Evolutionary conservation across 2,329 filamentous ascomycete species (phyloP), one percentile per base, ranked within the genome.

Genomic region (Colletotrichum scovillei): DNA sequence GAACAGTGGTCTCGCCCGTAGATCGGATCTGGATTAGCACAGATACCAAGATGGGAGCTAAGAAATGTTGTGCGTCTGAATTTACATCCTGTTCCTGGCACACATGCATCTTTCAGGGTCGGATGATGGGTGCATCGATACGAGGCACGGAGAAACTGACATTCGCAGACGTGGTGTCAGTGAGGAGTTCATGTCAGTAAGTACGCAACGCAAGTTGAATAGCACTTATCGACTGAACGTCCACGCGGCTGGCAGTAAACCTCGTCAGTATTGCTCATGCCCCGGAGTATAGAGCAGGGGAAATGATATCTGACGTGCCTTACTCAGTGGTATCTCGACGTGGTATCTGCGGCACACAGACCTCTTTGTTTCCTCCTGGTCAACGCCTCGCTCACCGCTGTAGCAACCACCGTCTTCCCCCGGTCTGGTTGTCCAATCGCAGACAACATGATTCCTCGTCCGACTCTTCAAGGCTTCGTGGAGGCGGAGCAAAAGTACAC

Each of bases 321-420:
- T 35, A 35, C 32, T 35, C 32, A 6, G 26, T 26, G n/a, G 26
- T 8, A 11, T 7, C n/a, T 60, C 28, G 5, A 35, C 22, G 60
- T 53, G 8, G 26, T 42, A 19, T 24, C 11, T 55, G 30, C 58
- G 32, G n/a, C 59, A 64, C 66, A 69, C 70, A 49, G 70, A 60
- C 67, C 59, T 60, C 66, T 56, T 65, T 62, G 70, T 56, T 65
- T 70, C 12, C 60, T 62, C 59, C 19, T 67, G 59, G 60, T 46
- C 55, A 60, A 52, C 60, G 70, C 60, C 67, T 57, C 67, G 16
- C 19, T 26, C 14, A 32, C 46, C 52, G 16, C 38, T 28, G 26
- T 46, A 9, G 60, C 3, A 65, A 32, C 60, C 67, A 56, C 46
- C 55, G 3, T 49, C 16, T 46, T 35, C 32, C 32, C 24, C 32